Conservation (phyloP, 129 eudicot genomes). For the Flaveria robusta region DNA sequence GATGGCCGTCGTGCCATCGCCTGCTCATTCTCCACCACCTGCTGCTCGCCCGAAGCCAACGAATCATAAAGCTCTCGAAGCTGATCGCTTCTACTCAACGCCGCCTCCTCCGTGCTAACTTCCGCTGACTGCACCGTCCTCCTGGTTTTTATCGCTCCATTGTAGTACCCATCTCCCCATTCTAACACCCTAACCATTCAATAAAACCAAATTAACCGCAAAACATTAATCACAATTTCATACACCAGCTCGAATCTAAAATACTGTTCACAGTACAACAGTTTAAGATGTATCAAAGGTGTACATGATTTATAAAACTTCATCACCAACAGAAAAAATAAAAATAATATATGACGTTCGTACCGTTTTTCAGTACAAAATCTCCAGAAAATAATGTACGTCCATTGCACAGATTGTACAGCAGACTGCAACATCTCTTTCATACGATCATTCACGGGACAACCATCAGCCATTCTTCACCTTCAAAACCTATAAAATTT, state of each 20-base stretch:
- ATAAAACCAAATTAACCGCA: neutral
- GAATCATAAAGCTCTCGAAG: conserved; percentile 77
- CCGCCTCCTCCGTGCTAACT: conserved; percentile 73
- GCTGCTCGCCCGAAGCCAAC: conserved; percentile 57
- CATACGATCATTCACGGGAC: conserved; percentile 26
- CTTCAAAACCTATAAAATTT: neutral
- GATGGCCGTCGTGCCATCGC: conserved; percentile 53
- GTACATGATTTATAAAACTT: no score
- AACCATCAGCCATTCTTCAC: neutral
- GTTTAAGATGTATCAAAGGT: no score
- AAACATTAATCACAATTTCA: neutral
- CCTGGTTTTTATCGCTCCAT: conserved; percentile 86
- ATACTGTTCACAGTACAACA: no score
- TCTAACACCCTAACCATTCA: conserved; percentile 49
- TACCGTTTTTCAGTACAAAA: conserved; percentile 70
- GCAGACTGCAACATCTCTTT: conserved; percentile 63
- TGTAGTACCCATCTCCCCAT: conserved; percentile 89
- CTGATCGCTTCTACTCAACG: conserved; percentile 79
- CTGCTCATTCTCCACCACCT: conserved; percentile 38
- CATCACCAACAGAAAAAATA: no score
- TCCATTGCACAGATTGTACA: conserved; percentile 73
- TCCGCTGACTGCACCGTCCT: conserved; percentile 76
- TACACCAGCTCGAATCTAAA: no score
- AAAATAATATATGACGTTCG: no score
- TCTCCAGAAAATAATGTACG: conserved; percentile 83